These are phyloP conservation scores for Talaromyces marneffei DNA, from an alignment of 2,329 filamentous ascomycete genomes.

Conservation along the genomic window DNA sequence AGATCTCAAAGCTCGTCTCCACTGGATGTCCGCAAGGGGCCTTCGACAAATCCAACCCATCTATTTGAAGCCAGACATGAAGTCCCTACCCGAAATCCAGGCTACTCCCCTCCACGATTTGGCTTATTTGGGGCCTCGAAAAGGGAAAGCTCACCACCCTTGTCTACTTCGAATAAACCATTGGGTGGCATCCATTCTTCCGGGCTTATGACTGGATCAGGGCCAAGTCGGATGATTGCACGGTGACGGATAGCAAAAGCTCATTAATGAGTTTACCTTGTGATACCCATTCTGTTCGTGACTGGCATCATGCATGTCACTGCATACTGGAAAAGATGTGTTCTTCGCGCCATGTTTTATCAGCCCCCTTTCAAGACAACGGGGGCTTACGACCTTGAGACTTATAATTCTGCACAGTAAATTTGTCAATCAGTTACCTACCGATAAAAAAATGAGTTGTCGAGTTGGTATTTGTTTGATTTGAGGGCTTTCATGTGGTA, in stretches of 20 bases:
- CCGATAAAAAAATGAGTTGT: not conserved
- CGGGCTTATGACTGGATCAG: constrained; percentile 20
- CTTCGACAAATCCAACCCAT: constrained; percentile 21
- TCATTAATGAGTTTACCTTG: not conserved
- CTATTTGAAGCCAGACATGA: constrained; percentile 24
- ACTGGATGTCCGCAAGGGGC: constrained; percentile 35
- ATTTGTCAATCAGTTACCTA: not conserved
- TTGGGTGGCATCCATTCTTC: constrained; percentile 30
- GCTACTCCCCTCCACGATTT: constrained; percentile 32
- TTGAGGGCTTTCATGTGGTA: constrained; percentile 1
- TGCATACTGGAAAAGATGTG: not conserved
- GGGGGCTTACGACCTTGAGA: not conserved
- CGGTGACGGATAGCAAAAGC: constrained; percentile 20
- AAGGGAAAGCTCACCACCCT: constrained; percentile 27
- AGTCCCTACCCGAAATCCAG: constrained; percentile 23
- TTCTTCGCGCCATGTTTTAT: not conserved
- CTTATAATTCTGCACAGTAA: not conserved
- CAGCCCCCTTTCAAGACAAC: not conserved
- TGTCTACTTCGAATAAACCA: constrained; percentile 23
- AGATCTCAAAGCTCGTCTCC: constrained; percentile 36
- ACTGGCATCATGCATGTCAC: not conserved
- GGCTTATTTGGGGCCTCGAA: constrained; percentile 30
- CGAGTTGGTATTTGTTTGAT: not conserved
- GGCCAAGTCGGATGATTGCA: constrained; percentile 25
- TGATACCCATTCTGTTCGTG: not conserved